Evolutionary conservation across 345 rosid genomes (phyloP), one percentile per base, ranked within the genome.

Genomic region (Linum usitatissimum): DNA sequence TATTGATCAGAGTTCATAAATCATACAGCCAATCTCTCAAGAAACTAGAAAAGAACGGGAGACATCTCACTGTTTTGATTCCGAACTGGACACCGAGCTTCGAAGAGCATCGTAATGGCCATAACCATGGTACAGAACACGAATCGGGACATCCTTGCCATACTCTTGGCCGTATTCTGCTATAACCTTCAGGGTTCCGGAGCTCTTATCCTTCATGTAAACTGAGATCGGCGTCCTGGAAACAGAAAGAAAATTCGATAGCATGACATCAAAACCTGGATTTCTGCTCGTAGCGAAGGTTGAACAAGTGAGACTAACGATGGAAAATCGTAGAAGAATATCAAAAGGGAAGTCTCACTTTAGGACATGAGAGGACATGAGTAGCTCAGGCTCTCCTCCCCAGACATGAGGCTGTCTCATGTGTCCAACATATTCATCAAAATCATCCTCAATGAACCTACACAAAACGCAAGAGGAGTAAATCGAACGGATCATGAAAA

Each of bases 311-410:
- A 57, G 60, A 57, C 9, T 34, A 30, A 55, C 38, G 48, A 6
- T 28, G 17, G 20, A 6, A 23, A 23, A 23, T 23, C 28, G 28
- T 23, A 23, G 28, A 23, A 23, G 1, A 2, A 23, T 23, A 23
- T 23, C 28, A 2, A 23, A 23, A 23, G 28, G 51, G 53, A 7
- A 12, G 54, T 66, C 80, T 66, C 57, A 85, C 91, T 65, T 53
- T 15, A 81, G 78, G 53, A 83, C 84, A 64, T 83, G 91, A 21
- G 91, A 79, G 61, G 82, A 83, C 91, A 83, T 85, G 5, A 85
- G 88, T 53, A 85, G 76, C 75, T 85, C 91, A 28, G 88, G 88
- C 55, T 83, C 91, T 65, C 91, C 91, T 71, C 88, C 91, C 91
- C 91, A 83, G 48, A 68, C 73, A 60, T 85, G 86, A 30, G 91